Evolutionary conservation across 768 basidiomycete species (phyloP).

Genomic region (Calocera viscosa): DNA sequence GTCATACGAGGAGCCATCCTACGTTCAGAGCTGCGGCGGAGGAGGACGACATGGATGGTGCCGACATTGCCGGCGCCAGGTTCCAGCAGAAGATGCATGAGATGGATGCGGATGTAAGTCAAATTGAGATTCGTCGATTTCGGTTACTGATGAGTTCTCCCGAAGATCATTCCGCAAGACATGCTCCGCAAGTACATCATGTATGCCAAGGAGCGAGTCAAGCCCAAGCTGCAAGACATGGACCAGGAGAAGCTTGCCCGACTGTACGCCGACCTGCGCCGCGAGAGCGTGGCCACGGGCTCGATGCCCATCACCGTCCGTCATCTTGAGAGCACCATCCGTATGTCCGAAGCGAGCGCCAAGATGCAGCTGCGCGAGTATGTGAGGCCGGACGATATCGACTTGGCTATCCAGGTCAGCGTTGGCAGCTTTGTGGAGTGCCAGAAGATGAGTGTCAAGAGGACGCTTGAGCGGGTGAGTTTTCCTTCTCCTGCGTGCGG

Average conservation of each 20-base stretch:
- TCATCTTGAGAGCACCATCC: constrained; percentile 97
- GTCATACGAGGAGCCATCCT: constrained; percentile 88
- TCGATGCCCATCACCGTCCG: constrained; percentile 97
- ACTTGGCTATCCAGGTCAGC: constrained; percentile 90
- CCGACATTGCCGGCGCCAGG: constrained; percentile 42
- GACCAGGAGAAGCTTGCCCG: constrained; percentile 90
- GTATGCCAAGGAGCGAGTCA: constrained; percentile 89
- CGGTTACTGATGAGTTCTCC: constrained; percentile 3
- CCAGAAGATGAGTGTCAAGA: constrained; percentile 98
- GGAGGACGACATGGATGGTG: constrained; percentile 87
- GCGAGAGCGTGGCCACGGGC: constrained; percentile 94
- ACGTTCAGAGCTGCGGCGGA: constrained; percentile 60
- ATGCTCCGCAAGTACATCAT: constrained; percentile 95
- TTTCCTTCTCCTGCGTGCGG: not conserved
- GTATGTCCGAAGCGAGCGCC: constrained; percentile 96
- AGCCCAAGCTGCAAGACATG: constrained; percentile 85
- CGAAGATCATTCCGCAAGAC: constrained; percentile 91
- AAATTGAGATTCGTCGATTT: not conserved
- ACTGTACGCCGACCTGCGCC: constrained; percentile 89
- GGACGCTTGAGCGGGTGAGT: constrained; percentile 84
- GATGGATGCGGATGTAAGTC: constrained; percentile 74
- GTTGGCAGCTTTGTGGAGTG: constrained; percentile 90
- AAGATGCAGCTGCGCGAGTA: constrained; percentile 97
- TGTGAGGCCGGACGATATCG: constrained; percentile 90
- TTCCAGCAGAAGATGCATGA: constrained; percentile 9